These are phyloP conservation scores for Penicillium occitanis DNA, from an alignment of 2,329 filamentous ascomycete species.

Conservation along the genomic window DNA sequence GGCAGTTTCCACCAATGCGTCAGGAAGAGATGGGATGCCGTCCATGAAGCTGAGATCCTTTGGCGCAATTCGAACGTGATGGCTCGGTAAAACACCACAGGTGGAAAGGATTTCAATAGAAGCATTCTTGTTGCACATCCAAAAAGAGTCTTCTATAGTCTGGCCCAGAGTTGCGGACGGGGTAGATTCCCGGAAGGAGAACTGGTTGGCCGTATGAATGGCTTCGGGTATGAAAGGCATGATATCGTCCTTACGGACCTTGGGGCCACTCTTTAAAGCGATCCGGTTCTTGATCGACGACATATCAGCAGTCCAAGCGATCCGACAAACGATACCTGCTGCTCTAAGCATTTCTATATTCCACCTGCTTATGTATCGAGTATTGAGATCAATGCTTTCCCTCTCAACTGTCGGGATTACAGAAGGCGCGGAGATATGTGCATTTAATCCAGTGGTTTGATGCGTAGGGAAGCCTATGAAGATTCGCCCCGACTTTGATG, in stretches of 20 bases:
- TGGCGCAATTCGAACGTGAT: conserved; percentile 73
- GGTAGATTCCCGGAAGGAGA: conserved; percentile 85
- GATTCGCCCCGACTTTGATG: conserved; percentile 83
- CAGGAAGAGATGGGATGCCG: conserved; percentile 81
- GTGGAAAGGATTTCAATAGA: conserved; percentile 87
- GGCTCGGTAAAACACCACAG: conserved; percentile 79
- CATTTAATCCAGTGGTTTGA: conserved; percentile 89
- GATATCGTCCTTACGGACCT: conserved; percentile 64
- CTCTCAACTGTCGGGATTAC: conserved; percentile 96
- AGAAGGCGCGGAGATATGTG: conserved; percentile 92
- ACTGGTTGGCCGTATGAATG: conserved; percentile 80
- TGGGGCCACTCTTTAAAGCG: conserved; percentile 42
- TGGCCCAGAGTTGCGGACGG: conserved; percentile 80
- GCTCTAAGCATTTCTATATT: conserved; percentile 90
- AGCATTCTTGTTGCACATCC: conserved; percentile 81
- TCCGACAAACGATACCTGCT: conserved; percentile 82
- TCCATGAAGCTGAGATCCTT: conserved; percentile 77
- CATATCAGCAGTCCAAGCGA: conserved; percentile 90
- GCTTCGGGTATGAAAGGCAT: conserved; percentile 72
- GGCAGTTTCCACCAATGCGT: conserved; percentile 66
- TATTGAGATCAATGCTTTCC: conserved; percentile 95
- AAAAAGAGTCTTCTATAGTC: conserved; percentile 92
- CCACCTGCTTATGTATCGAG: conserved; percentile 91
- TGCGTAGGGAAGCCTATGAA: conserved; percentile 98
- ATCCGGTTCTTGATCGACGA: conserved; percentile 66